These are phyloP conservation scores for Tuber microsphaerosporum DNA, from an alignment of 495 filamentous ascomycete species.

Conservation along the genomic window DNA sequence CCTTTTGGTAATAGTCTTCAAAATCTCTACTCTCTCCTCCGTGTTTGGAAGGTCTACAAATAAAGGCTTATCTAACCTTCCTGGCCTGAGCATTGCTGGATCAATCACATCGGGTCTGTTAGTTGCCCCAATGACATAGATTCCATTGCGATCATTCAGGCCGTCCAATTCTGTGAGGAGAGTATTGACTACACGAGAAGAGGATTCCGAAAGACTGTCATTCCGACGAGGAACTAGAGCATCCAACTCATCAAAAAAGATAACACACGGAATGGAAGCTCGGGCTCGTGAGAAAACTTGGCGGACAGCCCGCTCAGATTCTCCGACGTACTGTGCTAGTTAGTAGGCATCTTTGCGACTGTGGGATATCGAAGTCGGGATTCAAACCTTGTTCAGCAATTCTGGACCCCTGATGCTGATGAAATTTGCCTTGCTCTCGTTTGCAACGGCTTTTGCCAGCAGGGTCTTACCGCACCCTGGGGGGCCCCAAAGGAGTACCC, in stretches of 20 bases:
- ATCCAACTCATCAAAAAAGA: constrained; percentile 98
- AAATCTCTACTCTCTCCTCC: constrained; percentile 75
- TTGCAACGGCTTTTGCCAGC: constrained; percentile 90
- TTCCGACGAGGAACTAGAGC: constrained; percentile 81
- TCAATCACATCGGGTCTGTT: constrained; percentile 97
- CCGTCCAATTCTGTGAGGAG: constrained; percentile 95
- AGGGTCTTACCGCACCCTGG: constrained; percentile 96
- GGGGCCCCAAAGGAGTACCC: constrained; percentile 92
- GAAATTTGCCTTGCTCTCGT: constrained; percentile 93
- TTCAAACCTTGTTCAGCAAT: constrained; percentile 34
- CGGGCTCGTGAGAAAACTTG: constrained; percentile 87
- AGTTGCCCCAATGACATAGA: constrained; percentile 92
- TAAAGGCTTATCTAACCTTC: constrained; percentile 77
- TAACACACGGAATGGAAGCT: constrained; percentile 78
- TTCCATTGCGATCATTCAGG: constrained; percentile 68
- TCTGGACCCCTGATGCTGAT: constrained; percentile 90
- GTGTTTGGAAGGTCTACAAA: constrained; percentile 82
- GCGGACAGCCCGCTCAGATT: constrained; percentile 85
- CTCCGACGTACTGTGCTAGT: constrained; percentile 68
- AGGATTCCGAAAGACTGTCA: constrained; percentile 71
- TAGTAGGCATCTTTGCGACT: constrained; percentile 55
- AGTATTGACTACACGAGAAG: constrained; percentile 86
- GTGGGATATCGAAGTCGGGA: not conserved
- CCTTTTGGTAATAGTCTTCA: constrained; percentile 67
- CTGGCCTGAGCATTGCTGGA: constrained; percentile 86